phyloP scores from a whole-genome alignment of 176 grass and related monocot species.

The Ensete ventricosum region DNA sequence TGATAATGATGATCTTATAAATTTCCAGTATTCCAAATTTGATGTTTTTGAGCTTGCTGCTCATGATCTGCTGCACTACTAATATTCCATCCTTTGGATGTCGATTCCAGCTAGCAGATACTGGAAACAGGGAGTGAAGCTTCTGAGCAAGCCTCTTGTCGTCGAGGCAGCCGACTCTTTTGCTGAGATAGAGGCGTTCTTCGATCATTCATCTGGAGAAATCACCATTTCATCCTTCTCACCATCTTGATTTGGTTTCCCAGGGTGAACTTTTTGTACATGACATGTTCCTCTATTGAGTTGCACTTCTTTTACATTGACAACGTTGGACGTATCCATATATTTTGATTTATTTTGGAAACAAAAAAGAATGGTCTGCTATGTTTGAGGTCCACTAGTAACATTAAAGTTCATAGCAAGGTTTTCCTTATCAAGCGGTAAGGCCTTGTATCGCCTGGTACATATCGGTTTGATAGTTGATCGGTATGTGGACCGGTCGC shows the following conservation, averaged over 20 bases:
- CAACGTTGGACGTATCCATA: no score
- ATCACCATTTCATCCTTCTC: constrained; percentile 27
- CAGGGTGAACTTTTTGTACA: no score
- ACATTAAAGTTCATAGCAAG: no score
- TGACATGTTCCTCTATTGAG: not conserved
- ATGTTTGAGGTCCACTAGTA: no score
- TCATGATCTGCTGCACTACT: not conserved
- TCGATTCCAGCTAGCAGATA: constrained; percentile 55
- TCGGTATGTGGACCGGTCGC: no score
- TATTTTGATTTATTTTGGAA: no score
- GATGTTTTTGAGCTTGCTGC: not conserved
- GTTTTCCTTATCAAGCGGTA: no score
- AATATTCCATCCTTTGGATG: not conserved
- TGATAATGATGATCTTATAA: not conserved
- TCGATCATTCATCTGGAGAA: constrained; percentile 50
- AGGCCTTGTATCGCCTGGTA: no score
- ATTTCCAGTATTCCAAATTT: not conserved
- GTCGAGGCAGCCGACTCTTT: constrained; percentile 19
- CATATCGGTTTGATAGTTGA: no score
- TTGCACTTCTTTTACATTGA: not conserved
- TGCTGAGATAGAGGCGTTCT: constrained; percentile 42
- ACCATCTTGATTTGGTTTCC: not conserved
- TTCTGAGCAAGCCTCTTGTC: constrained; percentile 53
- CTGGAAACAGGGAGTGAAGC: constrained; percentile 82
- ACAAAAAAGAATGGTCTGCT: no score